A percentile compares a stretch with the other conserved stretches of the same genome.
phyloP scores from a whole-genome alignment of 441 rosid genomes.

The Aleurites moluccanus region DNA sequence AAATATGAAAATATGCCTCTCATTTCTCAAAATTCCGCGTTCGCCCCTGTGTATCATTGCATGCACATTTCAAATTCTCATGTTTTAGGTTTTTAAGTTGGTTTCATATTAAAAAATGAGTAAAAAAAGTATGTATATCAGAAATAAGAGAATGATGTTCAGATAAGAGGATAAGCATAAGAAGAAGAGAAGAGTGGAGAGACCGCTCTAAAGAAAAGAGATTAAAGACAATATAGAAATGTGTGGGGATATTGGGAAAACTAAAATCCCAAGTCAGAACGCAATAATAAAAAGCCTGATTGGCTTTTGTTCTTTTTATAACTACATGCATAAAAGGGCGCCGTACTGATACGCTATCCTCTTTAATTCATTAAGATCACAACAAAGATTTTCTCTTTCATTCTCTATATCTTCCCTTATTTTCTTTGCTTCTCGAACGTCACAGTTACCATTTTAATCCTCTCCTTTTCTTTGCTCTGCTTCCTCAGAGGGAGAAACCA shows the following conservation, averaged over 20 bases:
- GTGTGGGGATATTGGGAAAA: slow-evolving; percentile 61
- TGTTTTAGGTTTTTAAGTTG: too few relatives aligned
- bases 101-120: too few relatives aligned
- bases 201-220: slow-evolving; percentile 16
- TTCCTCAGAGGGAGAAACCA: neutral
- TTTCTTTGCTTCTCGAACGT: neutral
- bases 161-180: neutral
- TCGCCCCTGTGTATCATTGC: too few relatives aligned
- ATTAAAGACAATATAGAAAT: slow-evolving; percentile 8
- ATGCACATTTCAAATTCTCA: too few relatives aligned
- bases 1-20: too few relatives aligned
- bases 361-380: slow-evolving; percentile 33
- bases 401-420: too few relatives aligned
- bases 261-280: slow-evolving; percentile 71
- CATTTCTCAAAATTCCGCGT: too few relatives aligned
- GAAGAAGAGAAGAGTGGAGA: neutral
- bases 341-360: slow-evolving; percentile 51
- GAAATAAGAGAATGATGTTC: too few relatives aligned
- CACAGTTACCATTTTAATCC: neutral
- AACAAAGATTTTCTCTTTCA: too few relatives aligned
- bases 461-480: too few relatives aligned
- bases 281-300: slow-evolving; percentile 40
- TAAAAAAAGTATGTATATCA: too few relatives aligned
- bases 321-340: neutral
- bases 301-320: neutral